A percentile compares a stretch with the other conserved stretches of the same genome.
Conservation (phyloP, 2,329 filamentous ascomycete species). For the Colletotrichum siamense region DNA sequence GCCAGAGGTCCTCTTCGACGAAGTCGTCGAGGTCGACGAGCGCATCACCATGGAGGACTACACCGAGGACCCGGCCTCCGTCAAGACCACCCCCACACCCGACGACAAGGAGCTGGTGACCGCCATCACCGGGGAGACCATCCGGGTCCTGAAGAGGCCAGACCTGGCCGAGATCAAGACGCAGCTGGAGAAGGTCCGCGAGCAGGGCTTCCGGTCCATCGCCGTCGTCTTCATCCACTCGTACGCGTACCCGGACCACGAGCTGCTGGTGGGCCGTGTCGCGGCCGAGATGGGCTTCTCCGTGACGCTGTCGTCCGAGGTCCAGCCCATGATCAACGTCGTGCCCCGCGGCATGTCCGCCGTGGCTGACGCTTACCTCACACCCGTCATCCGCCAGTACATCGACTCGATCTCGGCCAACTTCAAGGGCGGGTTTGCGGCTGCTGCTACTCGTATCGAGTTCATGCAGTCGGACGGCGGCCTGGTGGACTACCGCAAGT, state of each 20-base stretch:
- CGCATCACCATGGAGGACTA: conserved; percentile 77
- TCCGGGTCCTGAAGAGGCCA: conserved; percentile 69
- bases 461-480: conserved; percentile 72
- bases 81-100: conserved; percentile 44
- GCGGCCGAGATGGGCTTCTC: conserved; percentile 47
- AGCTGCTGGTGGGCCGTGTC: conserved; percentile 38
- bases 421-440: conserved; percentile 39
- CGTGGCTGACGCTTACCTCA: conserved; percentile 48
- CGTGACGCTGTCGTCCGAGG: conserved; percentile 40
- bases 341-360: conserved; percentile 50
- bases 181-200: conserved; percentile 65
- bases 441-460: conserved; percentile 60
- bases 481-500: conserved; percentile 61
- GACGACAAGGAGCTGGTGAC: conserved; percentile 58
- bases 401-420: conserved; percentile 39
- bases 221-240: conserved; percentile 75
- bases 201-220: conserved; percentile 58
- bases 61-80: conserved; percentile 68
- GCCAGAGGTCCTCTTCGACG: conserved; percentile 72
- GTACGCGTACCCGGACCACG: conserved; percentile 66
- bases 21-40: conserved; percentile 77
- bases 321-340: conserved; percentile 48
- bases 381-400: conserved; percentile 41
- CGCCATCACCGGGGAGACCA: conserved; percentile 71
- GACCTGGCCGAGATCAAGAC: conserved; percentile 57